Conservation (phyloP, 768 basidiomycete genomes). For the Agrocybe chaxingu region DNA sequence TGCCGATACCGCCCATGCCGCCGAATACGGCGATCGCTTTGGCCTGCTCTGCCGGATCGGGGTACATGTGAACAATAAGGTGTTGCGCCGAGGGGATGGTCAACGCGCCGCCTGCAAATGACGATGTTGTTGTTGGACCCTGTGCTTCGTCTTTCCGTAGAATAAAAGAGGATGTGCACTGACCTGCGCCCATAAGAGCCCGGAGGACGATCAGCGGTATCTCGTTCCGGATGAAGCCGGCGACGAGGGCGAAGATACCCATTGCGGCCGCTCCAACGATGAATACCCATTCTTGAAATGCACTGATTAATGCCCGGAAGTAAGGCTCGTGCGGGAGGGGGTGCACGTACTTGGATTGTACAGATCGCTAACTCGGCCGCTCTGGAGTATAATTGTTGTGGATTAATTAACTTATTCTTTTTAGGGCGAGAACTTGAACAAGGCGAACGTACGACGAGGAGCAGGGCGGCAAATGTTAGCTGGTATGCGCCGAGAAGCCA, state of each 20-base stretch:
- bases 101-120: slow-evolving; percentile 38
- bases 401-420: not conserved
- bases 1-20: slow-evolving; percentile 42
- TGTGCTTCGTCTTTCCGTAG: not conserved
- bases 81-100: slow-evolving; percentile 50
- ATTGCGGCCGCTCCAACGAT: slow-evolving; percentile 35
- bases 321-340: not conserved
- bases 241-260: slow-evolving; percentile 39
- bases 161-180: slow-evolving; percentile 3
- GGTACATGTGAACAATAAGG: slow-evolving; percentile 48
- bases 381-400: slow-evolving; percentile 19
- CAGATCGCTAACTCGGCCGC: slow-evolving; percentile 34
- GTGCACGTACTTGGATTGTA: slow-evolving; percentile 35
- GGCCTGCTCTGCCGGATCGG: slow-evolving; percentile 42
- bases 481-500: slow-evolving; percentile 44
- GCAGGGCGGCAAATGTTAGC: slow-evolving; percentile 39
- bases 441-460: slow-evolving; percentile 26
- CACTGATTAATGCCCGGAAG: not conserved
- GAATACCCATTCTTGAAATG: slow-evolving; percentile 35
- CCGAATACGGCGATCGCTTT: slow-evolving; percentile 46
- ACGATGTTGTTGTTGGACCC: not conserved
- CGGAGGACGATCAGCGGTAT: slow-evolving; percentile 48
- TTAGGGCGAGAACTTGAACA: not conserved
- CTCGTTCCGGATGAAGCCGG: slow-evolving; percentile 45
- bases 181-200: slow-evolving; percentile 47